A percentile compares a stretch with the other conserved stretches of the same genome.
phyloP scores from a whole-genome alignment of 257 asterid species.

The Ocimum tenuiflorum region DNA sequence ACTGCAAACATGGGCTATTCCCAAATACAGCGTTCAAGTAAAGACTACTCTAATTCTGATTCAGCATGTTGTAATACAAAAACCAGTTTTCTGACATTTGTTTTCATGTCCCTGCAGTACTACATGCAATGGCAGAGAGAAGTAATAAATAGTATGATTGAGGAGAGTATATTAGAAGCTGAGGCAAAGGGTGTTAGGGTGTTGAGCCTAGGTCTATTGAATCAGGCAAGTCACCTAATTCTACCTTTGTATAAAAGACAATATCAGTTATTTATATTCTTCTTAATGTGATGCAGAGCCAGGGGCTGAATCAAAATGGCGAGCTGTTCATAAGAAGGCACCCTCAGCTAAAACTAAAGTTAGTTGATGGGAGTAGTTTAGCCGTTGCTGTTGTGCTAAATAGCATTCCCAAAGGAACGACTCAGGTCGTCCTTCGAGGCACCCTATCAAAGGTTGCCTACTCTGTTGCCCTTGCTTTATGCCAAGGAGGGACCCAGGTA shows the following conservation, averaged over 20 bases:
- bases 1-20: slow-evolving; percentile 54
- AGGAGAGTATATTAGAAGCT: slow-evolving; percentile 44
- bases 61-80: neutral
- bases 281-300: slow-evolving; percentile 26
- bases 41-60: neutral
- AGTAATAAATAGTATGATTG: slow-evolving; percentile 39
- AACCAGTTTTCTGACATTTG: neutral
- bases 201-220: slow-evolving; percentile 42
- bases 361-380: slow-evolving; percentile 51
- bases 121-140: slow-evolving; percentile 44
- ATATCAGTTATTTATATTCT: neutral
- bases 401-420: slow-evolving; percentile 44
- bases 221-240: slow-evolving; percentile 38
- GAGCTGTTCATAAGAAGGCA: slow-evolving; percentile 34
- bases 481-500: slow-evolving; percentile 56
- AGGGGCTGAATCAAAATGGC: slow-evolving; percentile 33
- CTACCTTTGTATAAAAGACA: neutral
- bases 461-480: slow-evolving; percentile 31
- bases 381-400: slow-evolving; percentile 44
- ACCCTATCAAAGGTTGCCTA: slow-evolving; percentile 36
- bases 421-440: slow-evolving; percentile 41
- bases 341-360: slow-evolving; percentile 39
- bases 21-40: slow-evolving; percentile 45
- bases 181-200: slow-evolving; percentile 37
- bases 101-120: slow-evolving; percentile 32